Percentiles rank a stretch among this genome's conserved stretches.
Conservation (phyloP, 179 eudicot species). For the Silene noctiflora region DNA sequence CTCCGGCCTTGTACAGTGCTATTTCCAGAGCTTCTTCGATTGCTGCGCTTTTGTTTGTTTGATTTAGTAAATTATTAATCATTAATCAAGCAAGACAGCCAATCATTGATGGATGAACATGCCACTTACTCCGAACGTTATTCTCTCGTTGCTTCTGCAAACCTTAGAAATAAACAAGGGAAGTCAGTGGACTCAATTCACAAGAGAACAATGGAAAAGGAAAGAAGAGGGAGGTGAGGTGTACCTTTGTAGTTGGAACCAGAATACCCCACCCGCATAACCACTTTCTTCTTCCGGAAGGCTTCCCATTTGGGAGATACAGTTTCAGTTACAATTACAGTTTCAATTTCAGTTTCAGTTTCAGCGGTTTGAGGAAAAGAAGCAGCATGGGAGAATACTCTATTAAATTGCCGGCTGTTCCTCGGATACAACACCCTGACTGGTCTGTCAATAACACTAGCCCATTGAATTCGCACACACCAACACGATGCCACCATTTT, state of each 20-base stretch:
- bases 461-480: not conserved
- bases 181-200: not conserved
- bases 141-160: constrained; percentile 70
- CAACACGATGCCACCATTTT: not conserved
- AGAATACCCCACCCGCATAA: constrained; percentile 89
- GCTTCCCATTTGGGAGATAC: constrained; percentile 45
- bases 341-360: not conserved
- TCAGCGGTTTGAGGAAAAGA: not conserved
- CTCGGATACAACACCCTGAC: not conserved
- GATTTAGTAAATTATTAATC: not conserved
- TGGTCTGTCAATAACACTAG: not conserved
- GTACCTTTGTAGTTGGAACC: constrained; percentile 81
- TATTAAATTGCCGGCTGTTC: too few relatives aligned
- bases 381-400: not conserved
- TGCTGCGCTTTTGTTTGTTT: constrained; percentile 36
- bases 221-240: not conserved
- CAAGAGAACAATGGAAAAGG: not conserved
- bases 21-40: constrained; percentile 80
- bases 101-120: too few relatives aligned
- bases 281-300: constrained; percentile 80
- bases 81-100: too few relatives aligned
- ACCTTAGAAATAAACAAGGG: constrained; percentile 33
- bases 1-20: constrained; percentile 83
- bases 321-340: not conserved
- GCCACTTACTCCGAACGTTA: constrained; percentile 56